Percentiles rank a stretch among this genome's conserved stretches.
phyloP scores from a whole-genome alignment of 441 rosid species.

The Corymbia citriodora region DNA sequence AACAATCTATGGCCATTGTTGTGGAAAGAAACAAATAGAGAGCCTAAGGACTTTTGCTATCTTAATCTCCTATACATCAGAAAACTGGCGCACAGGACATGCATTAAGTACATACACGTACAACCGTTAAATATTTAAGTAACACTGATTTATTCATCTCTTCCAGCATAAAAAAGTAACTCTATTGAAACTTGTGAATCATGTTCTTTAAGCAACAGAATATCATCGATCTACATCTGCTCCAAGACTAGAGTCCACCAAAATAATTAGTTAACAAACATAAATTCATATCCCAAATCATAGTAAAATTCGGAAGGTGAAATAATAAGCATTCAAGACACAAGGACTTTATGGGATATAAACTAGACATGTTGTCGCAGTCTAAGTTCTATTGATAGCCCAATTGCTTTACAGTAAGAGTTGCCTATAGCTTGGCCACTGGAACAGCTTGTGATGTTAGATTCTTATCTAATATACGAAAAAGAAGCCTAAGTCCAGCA shows the following conservation, averaged over 20 bases:
- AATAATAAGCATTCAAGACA: background rate
- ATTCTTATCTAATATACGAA: background rate
- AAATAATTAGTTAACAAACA: background rate
- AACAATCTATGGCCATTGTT: background rate
- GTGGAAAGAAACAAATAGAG: background rate
- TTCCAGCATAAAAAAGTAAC: background rate
- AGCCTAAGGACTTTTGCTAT: background rate
- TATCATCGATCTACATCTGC: background rate
- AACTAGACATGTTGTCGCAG: background rate
- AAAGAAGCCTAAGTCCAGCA: background rate
- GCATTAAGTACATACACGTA: background rate
- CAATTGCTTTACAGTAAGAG: background rate
- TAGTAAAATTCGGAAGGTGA: background rate
- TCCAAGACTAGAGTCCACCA: background rate
- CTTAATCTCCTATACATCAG: background rate
- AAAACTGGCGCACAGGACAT: background rate
- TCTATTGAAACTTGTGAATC: background rate
- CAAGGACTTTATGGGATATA: background rate
- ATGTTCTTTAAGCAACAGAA: background rate
- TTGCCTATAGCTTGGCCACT: background rate
- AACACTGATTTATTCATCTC: background rate
- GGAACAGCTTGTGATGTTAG: background rate
- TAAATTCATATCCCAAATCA: background rate
- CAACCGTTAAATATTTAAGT: background rate
- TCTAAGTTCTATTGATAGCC: background rate